These are phyloP conservation scores for Arctium minus DNA, from an alignment of 129 eudicot genomes.

Conservation along the genomic window DNA sequence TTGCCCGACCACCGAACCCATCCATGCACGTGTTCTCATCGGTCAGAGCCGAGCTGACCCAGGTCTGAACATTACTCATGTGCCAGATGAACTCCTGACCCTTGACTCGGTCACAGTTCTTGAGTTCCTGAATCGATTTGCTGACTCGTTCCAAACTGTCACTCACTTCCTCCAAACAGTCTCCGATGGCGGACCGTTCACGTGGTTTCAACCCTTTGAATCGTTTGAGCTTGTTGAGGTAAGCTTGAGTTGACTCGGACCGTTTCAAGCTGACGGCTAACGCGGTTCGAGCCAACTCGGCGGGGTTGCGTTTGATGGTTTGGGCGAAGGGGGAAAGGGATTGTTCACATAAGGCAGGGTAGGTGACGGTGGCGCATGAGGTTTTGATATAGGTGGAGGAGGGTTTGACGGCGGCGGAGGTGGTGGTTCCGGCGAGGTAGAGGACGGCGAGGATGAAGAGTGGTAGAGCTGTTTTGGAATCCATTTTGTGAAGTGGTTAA, in stretches of 20 bases:
- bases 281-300: slow-evolving; percentile 54
- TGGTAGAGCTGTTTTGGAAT: background rate
- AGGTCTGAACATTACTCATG: slow-evolving; percentile 82
- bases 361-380: slow-evolving; percentile 55
- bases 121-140: slow-evolving; percentile 58
- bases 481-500: slow-evolving; percentile 12
- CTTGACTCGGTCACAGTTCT: slow-evolving; percentile 30
- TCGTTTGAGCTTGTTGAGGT: slow-evolving; percentile 38
- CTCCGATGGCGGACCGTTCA: slow-evolving; percentile 56
- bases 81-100: slow-evolving; percentile 63
- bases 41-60: slow-evolving; percentile 94
- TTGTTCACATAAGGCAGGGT: slow-evolving; percentile 58
- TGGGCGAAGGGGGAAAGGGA: slow-evolving; percentile 54
- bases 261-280: slow-evolving; percentile 49
- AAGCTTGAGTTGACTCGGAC: slow-evolving; percentile 42
- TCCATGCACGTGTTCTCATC: slow-evolving; percentile 84
- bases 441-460: slow-evolving; percentile 25
- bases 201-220: slow-evolving; percentile 52
- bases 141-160: slow-evolving; percentile 66
- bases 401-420: slow-evolving; percentile 21
- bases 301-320: slow-evolving; percentile 47
- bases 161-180: slow-evolving; percentile 65
- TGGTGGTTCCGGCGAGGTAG: slow-evolving; percentile 17
- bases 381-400: slow-evolving; percentile 45
- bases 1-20: slow-evolving; percentile 65